Base-by-base conservation (phyloP, 352 stramenopile species). In the Salisapilia sapeloensis region DNA sequence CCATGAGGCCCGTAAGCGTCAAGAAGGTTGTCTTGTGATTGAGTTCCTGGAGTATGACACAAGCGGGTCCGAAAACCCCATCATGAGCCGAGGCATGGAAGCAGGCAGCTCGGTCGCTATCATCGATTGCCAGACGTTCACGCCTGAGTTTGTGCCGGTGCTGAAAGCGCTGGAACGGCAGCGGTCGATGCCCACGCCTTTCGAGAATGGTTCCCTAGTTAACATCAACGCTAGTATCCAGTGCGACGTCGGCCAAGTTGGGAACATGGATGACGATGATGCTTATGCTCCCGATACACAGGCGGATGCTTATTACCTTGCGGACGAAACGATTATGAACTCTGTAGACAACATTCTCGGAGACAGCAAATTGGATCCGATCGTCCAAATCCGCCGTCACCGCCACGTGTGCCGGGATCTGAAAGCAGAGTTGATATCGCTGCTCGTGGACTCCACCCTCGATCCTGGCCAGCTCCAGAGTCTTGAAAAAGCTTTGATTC, bases 121-220 rank as follows among this genome's bases (percentile, higher is more conserved):
- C 29, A 83, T 93, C 43, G 75, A 93, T 36, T 91, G 72, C 27
- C 64, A 80, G 42, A 77, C 70, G 6, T 93, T 93, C 45, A 72
- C 86, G 1, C 75, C 75, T 0, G 78, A 93, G 48, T 93, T 84
- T 24, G 61, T 93, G 16, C 75, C 77, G 3, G 77, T 92, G 6
- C 39, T 92, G 16, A 75, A 75, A 41, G 71, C 75, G 0, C 35
- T 89, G n/a, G 69, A 89, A 36, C 56, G 56, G 9, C 75, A 91
- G 33, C 53, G 61, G 7, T 42, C 76, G n/a, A 61, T 75, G 44
- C 45, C 56, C 0, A 56, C 89, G 18, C 70, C 74, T 11, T 92
- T 92, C 36, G 55, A 85, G 30, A 50, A 71, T 24, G 78, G 75
- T 0, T 53, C 50, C 6, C 42, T 87, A 8, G 44, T 92, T 6